Conservation (phyloP, 495 filamentous ascomycete species). For the Tricharina praecox region DNA sequence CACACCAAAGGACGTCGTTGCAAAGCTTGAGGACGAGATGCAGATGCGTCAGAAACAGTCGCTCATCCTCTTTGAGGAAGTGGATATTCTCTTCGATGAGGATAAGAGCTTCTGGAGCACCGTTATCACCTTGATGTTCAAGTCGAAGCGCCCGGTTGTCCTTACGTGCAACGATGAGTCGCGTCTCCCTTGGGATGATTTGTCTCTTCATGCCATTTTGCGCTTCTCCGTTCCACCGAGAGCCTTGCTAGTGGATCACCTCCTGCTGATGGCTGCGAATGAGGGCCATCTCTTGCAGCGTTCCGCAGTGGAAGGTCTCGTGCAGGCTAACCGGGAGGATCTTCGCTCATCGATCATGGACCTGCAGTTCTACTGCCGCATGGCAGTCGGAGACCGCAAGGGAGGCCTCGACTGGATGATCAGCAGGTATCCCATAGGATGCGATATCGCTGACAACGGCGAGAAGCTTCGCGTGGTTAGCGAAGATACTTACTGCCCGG, state of each 20-base stretch:
- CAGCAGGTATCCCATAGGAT: constrained; percentile 51
- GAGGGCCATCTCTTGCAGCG: constrained; percentile 74
- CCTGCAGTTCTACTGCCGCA: constrained; percentile 91
- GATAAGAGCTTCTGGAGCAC: constrained; percentile 90
- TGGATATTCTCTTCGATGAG: constrained; percentile 81
- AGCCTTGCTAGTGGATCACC: constrained; percentile 58
- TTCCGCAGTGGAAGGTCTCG: constrained; percentile 50
- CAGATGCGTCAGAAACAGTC: constrained; percentile 67
- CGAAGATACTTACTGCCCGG: constrained; percentile 53
- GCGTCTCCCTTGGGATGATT: constrained; percentile 48
- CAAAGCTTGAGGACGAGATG: constrained; percentile 12
- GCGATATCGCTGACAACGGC: constrained; percentile 48
- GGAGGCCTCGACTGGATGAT: constrained; percentile 83
- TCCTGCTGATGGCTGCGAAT: constrained; percentile 67
- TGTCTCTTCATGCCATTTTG: constrained; percentile 70
- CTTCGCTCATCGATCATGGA: constrained; percentile 71
- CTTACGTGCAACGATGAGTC: constrained; percentile 88
- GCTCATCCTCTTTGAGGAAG: constrained; percentile 85
- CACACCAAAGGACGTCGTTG: constrained; percentile 5
- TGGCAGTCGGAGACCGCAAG: constrained; percentile 76
- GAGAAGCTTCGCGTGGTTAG: constrained; percentile 64
- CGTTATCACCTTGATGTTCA: constrained; percentile 53
- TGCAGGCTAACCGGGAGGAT: constrained; percentile 47
- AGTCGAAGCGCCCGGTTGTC: constrained; percentile 80
- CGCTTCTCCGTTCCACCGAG: constrained; percentile 54